phyloP scores from a whole-genome alignment of 805 yeast genomes.

The Isabelozyma heimii region DNA sequence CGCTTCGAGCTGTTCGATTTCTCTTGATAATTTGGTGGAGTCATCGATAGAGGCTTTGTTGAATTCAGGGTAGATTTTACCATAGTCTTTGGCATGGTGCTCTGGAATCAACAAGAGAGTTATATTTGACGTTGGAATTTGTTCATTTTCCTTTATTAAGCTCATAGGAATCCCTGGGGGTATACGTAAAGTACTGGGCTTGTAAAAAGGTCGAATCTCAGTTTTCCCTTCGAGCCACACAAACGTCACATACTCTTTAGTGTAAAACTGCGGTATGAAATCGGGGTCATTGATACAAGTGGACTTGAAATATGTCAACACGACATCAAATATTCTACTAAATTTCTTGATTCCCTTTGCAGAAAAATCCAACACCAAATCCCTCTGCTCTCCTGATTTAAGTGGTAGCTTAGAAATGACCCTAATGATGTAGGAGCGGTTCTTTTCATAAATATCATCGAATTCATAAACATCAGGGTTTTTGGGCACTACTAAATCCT shows the following conservation, averaged over 20 bases:
- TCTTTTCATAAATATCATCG: constrained; percentile 19
- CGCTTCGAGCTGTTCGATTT: not conserved
- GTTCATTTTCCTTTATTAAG: constrained; percentile 4
- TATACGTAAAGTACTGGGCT: constrained; percentile 39
- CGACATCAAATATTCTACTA: constrained; percentile 16
- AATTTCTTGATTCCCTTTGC: constrained; percentile 28
- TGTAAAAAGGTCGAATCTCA: constrained; percentile 36
- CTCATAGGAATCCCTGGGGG: constrained; percentile 15
- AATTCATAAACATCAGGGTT: constrained; percentile 16
- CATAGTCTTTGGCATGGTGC: constrained; percentile 14
- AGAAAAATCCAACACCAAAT: constrained; percentile 14
- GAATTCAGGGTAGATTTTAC: constrained; percentile 30
- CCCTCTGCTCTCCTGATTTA: constrained; percentile 7
- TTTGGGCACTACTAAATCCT: not conserved
- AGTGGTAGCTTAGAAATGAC: constrained; percentile 25
- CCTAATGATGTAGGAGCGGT: constrained; percentile 26
- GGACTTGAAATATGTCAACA: constrained; percentile 11
- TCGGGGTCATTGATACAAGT: not conserved
- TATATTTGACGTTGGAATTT: constrained; percentile 13
- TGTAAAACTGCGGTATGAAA: constrained; percentile 4
- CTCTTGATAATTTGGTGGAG: not conserved
- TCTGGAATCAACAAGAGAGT: constrained; percentile 20
- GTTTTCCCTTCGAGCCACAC: constrained; percentile 41
- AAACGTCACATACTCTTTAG: constrained; percentile 14
- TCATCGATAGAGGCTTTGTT: constrained; percentile 4